Percentiles rank a stretch among this genome's conserved stretches.
Conservation (phyloP, 148 eudicot species). For the Linanthus parryae region DNA sequence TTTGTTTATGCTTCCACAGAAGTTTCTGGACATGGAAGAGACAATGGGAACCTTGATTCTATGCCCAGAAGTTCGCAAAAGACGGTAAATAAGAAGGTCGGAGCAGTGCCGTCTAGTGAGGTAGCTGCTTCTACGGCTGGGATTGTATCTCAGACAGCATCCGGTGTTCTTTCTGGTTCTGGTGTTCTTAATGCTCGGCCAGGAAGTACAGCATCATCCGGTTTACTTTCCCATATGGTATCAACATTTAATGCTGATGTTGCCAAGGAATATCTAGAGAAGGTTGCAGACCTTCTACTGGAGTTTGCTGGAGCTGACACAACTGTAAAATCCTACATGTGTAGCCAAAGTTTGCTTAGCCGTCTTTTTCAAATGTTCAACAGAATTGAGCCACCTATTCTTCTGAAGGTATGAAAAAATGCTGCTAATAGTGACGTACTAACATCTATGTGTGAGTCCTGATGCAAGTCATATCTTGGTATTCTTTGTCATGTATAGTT, state of each 20-base stretch:
- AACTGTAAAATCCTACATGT: constrained; percentile 88
- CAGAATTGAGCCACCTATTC: constrained; percentile 87
- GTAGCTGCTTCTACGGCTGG: constrained; percentile 79
- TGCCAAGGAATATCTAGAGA: constrained; percentile 88
- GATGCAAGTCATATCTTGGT: constrained; percentile 1
- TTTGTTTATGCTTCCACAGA: constrained; percentile 33
- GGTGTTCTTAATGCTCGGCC: constrained; percentile 95
- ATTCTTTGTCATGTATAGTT: constrained; percentile 35
- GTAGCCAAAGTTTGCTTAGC: constrained; percentile 84
- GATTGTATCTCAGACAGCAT: constrained; percentile 76
- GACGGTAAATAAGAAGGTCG: constrained; percentile 49
- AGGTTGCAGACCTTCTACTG: constrained; percentile 90
- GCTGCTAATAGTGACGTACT: not conserved
- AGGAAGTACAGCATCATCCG: constrained; percentile 95
- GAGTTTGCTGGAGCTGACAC: constrained; percentile 94
- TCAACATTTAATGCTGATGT: constrained; percentile 86
- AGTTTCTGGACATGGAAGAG: constrained; percentile 88
- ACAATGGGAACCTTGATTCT: constrained; percentile 53
- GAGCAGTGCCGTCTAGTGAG: constrained; percentile 43
- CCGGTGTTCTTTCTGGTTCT: constrained; percentile 96
- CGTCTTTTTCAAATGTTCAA: constrained; percentile 97
- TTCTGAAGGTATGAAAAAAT: constrained; percentile 57
- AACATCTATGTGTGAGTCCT: not conserved
- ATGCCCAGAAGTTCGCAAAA: constrained; percentile 48
- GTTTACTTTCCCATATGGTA: constrained; percentile 77